These are phyloP conservation scores for Xylariaceae sp. DNA, from an alignment of 2,329 filamentous ascomycete genomes.

Conservation along the genomic window DNA sequence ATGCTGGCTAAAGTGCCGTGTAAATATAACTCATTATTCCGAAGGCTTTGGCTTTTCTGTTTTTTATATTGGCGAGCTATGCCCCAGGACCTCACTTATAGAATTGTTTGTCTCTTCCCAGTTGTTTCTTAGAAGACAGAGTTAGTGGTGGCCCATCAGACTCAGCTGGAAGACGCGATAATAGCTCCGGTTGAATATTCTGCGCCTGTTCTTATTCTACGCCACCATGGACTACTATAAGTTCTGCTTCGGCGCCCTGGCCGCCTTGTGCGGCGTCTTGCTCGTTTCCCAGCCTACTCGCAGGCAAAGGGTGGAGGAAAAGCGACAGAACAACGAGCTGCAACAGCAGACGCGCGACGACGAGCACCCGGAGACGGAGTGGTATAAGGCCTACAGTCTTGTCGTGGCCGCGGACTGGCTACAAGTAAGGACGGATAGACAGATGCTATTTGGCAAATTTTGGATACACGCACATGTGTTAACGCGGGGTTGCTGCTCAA, in stretches of 20 bases:
- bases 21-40: too few species aligned
- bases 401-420: slow-evolving; percentile 43
- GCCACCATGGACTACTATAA: slow-evolving; percentile 25
- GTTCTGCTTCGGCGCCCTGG: slow-evolving; percentile 21
- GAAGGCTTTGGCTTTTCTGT: too few species aligned
- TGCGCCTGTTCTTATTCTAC: too few species aligned
- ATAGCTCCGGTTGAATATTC: too few species aligned
- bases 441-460: too few species aligned
- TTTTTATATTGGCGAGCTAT: background rate
- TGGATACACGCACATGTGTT: too few species aligned
- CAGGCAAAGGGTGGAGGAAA: slow-evolving; percentile 19
- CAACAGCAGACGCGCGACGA: slow-evolving; percentile 22
- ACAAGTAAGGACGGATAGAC: slow-evolving; percentile 34
- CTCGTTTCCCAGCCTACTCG: slow-evolving; percentile 27
- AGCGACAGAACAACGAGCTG: slow-evolving; percentile 16
- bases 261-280: slow-evolving; percentile 21
- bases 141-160: too few species aligned
- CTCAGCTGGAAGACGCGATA: too few species aligned
- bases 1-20: slow-evolving; percentile 9
- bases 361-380: slow-evolving; percentile 34
- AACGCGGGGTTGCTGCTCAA: too few species aligned
- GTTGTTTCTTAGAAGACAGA: too few species aligned
- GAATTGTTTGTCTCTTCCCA: slow-evolving; percentile 2
- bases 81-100: too few species aligned
- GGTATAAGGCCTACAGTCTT: slow-evolving; percentile 39